A percentile compares a stretch with the other conserved stretches of the same genome.
Evolutionary conservation across 352 stramenopile genomes (phyloP).

Genomic region (Phytophthora uliginosa): DNA sequence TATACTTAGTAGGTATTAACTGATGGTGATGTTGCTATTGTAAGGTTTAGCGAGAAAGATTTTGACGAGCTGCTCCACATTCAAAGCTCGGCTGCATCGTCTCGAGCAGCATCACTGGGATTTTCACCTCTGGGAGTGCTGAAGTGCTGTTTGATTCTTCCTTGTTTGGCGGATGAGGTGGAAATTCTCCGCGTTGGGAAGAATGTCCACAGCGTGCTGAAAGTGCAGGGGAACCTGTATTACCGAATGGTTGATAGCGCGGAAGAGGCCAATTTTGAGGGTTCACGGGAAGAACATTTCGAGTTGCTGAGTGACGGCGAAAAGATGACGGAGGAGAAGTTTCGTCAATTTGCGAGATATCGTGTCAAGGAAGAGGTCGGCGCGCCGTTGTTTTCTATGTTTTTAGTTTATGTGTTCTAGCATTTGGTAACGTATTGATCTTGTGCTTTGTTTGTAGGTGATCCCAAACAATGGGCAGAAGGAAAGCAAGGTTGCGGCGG

Average conservation of each 20-base stretch:
- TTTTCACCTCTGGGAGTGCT: constrained; percentile 52
- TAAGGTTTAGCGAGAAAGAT: constrained; percentile 65
- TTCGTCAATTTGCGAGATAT: constrained; percentile 73
- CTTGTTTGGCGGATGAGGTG: constrained; percentile 58
- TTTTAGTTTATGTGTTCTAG: not conserved
- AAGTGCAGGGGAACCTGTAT: constrained; percentile 73
- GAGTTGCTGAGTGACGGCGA: constrained; percentile 58
- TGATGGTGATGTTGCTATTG: not conserved
- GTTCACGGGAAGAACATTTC: constrained; percentile 10
- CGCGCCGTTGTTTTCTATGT: constrained; percentile 48
- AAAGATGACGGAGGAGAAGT: constrained; percentile 76
- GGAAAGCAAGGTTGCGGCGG: constrained; percentile 29
- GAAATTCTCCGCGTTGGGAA: constrained; percentile 85
- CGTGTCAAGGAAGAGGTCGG: constrained; percentile 58
- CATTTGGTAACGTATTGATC: not conserved
- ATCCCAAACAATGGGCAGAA: not conserved
- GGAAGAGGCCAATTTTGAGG: not conserved
- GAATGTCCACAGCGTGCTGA: constrained; percentile 74
- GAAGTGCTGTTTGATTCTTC: constrained; percentile 79
- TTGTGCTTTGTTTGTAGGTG: not conserved
- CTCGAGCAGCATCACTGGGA: constrained; percentile 42
- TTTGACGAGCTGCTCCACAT: constrained; percentile 88
- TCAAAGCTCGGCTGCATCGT: constrained; percentile 53
- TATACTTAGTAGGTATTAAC: constrained; percentile 3
- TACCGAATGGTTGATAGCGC: constrained; percentile 52